These are phyloP conservation scores for Pseudocercospora fijiensis DNA, from an alignment of 2,329 filamentous ascomycete species.

Conservation along the genomic window DNA sequence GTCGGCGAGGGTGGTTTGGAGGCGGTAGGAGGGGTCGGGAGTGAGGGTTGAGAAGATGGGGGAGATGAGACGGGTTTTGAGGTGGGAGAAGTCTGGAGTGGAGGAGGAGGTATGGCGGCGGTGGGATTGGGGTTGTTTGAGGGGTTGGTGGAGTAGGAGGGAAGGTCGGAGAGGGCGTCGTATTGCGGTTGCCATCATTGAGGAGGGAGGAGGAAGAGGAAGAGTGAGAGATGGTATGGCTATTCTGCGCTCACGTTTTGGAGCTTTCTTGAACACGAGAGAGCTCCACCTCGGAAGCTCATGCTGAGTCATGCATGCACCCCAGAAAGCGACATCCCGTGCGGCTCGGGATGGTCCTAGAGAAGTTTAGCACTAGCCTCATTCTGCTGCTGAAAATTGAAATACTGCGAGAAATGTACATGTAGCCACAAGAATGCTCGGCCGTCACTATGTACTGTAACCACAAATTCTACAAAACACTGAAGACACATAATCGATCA, in stretches of 20 bases:
- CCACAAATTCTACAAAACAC: neutral
- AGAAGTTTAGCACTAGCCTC: neutral
- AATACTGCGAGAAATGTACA: neutral
- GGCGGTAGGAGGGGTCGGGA: slow-evolving; percentile 40
- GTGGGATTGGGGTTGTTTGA: neutral
- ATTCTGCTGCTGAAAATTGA: neutral
- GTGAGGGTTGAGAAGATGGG: slow-evolving; percentile 58
- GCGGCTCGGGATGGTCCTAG: neutral
- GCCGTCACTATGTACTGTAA: neutral
- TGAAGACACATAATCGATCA: neutral
- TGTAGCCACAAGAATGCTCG: neutral
- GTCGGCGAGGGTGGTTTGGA: slow-evolving; percentile 23
- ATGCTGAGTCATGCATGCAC: no score
- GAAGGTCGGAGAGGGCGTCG: neutral
- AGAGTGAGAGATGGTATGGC: neutral
- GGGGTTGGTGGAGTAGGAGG: neutral
- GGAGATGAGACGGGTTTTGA: slow-evolving; percentile 49
- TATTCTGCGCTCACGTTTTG: no score
- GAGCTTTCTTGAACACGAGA: neutral
- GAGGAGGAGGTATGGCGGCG: neutral
- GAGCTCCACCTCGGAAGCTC: slow-evolving; percentile 3
- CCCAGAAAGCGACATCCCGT: neutral
- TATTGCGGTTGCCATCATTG: neutral
- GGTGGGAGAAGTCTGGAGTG: slow-evolving; percentile 38
- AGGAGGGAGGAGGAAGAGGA: neutral